phyloP scores from a whole-genome alignment of 1,284 basidiomycete genomes.

The Ustilago vetiveriae region DNA sequence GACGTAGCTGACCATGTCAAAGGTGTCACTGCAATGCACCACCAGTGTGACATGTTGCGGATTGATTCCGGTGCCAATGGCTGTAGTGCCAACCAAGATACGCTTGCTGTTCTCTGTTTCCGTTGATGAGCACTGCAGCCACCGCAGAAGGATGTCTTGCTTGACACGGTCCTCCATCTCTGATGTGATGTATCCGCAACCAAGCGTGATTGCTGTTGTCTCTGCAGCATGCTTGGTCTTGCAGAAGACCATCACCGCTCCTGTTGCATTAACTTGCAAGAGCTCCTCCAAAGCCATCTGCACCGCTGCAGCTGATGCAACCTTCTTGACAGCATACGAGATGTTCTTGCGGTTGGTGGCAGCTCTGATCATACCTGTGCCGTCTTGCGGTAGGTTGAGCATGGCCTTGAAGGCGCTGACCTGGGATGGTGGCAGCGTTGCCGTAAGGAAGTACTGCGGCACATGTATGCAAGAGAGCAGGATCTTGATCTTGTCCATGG shows the following conservation, averaged over 20 bases:
- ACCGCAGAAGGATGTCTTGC: not conserved
- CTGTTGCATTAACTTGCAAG: not conserved
- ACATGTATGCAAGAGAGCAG: not conserved
- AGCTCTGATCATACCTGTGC: not conserved
- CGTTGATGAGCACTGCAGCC: not conserved
- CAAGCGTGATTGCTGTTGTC: not conserved
- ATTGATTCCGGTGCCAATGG: slow-evolving; percentile 10
- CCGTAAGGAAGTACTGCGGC: slow-evolving; percentile 5
- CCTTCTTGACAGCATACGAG: not conserved
- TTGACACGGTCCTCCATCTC: not conserved
- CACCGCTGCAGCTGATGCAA: not conserved
- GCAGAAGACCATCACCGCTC: not conserved
- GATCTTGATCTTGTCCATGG: no score
- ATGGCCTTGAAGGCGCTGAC: not conserved
- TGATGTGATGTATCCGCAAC: not conserved
- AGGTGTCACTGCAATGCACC: slow-evolving; percentile 1
- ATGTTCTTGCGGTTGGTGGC: slow-evolving; percentile 5
- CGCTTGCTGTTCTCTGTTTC: not conserved
- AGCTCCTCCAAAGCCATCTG: not conserved
- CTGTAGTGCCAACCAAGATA: slow-evolving; percentile 4
- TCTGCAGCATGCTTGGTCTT: not conserved
- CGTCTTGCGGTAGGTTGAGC: slow-evolving; percentile 2
- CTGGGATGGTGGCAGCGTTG: not conserved
- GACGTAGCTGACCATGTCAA: slow-evolving; percentile 8
- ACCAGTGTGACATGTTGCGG: slow-evolving; percentile 3